Conservation (phyloP, 495 filamentous ascomycete species). For the Amorphotheca resinae region DNA sequence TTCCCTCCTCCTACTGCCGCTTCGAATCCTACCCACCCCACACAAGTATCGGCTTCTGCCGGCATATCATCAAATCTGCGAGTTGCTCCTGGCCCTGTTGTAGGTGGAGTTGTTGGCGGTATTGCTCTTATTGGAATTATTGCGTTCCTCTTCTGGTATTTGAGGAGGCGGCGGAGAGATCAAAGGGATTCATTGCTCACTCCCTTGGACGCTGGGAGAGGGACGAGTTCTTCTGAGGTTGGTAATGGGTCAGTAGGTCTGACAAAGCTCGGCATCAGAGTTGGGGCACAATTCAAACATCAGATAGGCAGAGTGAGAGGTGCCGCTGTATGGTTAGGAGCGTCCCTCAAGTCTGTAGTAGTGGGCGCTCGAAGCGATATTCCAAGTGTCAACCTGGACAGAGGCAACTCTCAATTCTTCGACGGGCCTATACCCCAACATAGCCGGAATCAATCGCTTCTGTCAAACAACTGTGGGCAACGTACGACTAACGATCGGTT, state of each 20-base stretch:
- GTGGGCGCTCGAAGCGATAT: constrained; percentile 22
- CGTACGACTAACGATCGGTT: constrained; percentile 23
- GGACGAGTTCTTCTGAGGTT: constrained; percentile 20
- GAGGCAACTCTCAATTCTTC: constrained; percentile 39
- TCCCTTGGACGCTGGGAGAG: constrained; percentile 25
- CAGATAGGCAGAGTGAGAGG: constrained; percentile 26
- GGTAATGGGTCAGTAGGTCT: constrained; percentile 30
- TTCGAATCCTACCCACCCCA: constrained; percentile 7
- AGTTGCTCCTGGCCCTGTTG: constrained; percentile 24
- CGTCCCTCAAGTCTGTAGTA: constrained; percentile 20
- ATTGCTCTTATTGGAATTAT: constrained; percentile 31
- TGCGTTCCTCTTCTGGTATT: constrained; percentile 36
- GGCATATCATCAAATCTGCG: constrained; percentile 6
- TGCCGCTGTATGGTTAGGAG: constrained; percentile 23
- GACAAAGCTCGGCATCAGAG: constrained; percentile 26
- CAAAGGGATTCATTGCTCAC: constrained; percentile 33
- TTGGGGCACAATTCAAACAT: constrained; percentile 19
- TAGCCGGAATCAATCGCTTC: constrained; percentile 25
- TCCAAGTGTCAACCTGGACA: constrained; percentile 35
- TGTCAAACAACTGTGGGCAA: constrained; percentile 7
- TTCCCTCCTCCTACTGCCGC: constrained; percentile 1
- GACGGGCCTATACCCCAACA: constrained; percentile 25
- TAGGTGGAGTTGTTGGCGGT: constrained; percentile 37
- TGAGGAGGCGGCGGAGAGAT: constrained; percentile 29
- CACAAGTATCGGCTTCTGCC: constrained; percentile 8